Conservation (phyloP, 2,329 filamentous ascomycete genomes). For the Pyrenophora tritici-repentis region DNA sequence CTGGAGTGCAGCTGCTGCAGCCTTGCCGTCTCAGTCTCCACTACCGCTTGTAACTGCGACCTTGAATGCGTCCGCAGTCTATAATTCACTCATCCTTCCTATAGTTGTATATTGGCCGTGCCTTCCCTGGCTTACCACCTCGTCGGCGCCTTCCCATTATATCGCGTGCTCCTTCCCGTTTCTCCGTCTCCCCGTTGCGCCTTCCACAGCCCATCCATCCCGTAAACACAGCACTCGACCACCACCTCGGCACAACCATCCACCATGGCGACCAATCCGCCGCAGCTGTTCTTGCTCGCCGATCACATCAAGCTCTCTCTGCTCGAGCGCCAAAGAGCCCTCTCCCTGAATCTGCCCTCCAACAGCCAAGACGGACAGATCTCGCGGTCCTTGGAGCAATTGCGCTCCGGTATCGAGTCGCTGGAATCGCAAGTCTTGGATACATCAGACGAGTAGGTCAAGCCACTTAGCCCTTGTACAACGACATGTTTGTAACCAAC, state of each 20-base stretch:
- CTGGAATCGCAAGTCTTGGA: slow-evolving; percentile 69
- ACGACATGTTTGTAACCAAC: neutral
- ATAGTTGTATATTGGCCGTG: no score
- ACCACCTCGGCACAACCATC: slow-evolving; percentile 5
- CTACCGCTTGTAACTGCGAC: no score
- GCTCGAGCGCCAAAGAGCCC: slow-evolving; percentile 85
- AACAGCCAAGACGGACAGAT: slow-evolving; percentile 88
- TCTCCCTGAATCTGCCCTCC: slow-evolving; percentile 76
- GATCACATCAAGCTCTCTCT: slow-evolving; percentile 97
- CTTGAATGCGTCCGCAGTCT: no score
- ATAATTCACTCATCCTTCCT: no score
- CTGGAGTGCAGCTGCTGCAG: slow-evolving; percentile 12
- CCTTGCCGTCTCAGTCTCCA: slow-evolving; percentile 10
- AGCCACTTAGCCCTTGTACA: slow-evolving; percentile 14
- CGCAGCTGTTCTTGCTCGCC: slow-evolving; percentile 86
- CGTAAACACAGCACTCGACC: slow-evolving; percentile 3
- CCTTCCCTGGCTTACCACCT: neutral
- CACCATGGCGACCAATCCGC: slow-evolving; percentile 55
- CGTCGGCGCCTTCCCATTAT: no score
- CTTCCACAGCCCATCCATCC: no score
- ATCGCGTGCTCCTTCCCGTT: neutral
- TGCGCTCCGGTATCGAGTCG: slow-evolving; percentile 76
- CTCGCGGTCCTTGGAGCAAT: slow-evolving; percentile 82
- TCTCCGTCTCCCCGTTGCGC: neutral
- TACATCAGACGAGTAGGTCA: slow-evolving; percentile 56